Evolutionary conservation across 352 stramenopile genomes (phyloP).

Genomic region (Phytophthora pini): DNA sequence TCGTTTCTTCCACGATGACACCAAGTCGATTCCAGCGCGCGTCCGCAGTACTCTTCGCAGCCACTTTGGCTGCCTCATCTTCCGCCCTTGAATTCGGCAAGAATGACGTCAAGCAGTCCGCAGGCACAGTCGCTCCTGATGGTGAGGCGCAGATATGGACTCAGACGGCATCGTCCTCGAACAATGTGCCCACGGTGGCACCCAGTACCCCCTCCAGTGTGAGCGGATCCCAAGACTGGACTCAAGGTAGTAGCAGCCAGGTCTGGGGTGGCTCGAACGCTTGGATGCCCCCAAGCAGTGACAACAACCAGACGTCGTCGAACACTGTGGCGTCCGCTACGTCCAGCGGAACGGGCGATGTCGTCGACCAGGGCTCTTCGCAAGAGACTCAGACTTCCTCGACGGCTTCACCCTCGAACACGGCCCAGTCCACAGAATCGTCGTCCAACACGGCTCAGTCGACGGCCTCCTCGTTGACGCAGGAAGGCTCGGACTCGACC

Average conservation of each 20-base stretch:
- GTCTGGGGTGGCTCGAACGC: too few relatives aligned
- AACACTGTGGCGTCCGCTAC: not conserved
- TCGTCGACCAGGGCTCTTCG: constrained; percentile 10
- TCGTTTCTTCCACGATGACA: constrained; percentile 17
- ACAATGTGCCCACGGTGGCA: constrained; percentile 20
- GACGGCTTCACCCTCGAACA: constrained; percentile 7
- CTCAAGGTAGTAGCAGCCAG: not conserved
- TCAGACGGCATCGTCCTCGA: constrained; percentile 17
- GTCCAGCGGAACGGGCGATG: constrained; percentile 5
- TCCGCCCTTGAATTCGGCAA: constrained; percentile 22
- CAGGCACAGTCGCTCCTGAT: constrained; percentile 16
- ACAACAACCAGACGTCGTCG: too few relatives aligned
- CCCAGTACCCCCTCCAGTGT: constrained; percentile 7
- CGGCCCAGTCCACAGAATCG: constrained; percentile 1
- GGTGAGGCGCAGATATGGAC: constrained; percentile 15
- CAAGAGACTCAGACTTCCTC: constrained; percentile 14
- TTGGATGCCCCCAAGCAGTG: too few relatives aligned
- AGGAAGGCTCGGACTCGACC: constrained; percentile 11
- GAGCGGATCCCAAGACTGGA: constrained; percentile 13
- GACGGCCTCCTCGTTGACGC: constrained; percentile 1
- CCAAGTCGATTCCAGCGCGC: constrained; percentile 19
- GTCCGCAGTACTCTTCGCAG: constrained; percentile 18
- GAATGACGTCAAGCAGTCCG: constrained; percentile 20
- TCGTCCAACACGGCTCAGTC: constrained; percentile 7
- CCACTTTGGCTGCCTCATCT: constrained; percentile 15